Evolutionary conservation across 2,329 filamentous ascomycete species (phyloP), one percentile per base, ranked within the genome.

Genomic region (Mycocentrospora acerina): DNA sequence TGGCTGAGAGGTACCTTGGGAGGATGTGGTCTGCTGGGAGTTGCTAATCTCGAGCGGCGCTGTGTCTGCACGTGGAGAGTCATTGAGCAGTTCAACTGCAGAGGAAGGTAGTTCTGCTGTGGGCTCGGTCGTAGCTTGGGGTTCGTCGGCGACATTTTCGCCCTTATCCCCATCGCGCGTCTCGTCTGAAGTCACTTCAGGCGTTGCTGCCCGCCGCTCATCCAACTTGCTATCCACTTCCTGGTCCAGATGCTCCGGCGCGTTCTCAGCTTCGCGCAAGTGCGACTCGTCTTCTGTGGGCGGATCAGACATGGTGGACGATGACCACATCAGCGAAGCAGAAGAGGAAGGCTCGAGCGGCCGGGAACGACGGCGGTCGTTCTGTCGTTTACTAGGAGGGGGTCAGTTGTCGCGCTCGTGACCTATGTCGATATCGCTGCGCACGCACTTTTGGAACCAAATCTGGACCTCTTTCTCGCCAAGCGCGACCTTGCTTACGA

Each of bases 381-480:
- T 95, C 68, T 97, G 91, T 19, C 47, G 37, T 37, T 46, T 43
- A 31, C 96, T 96, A 62, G 96, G 91, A 71, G 19, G 25, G 42
- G 29, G 40, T 70, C 60, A 68, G 57, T 45, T 42, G 46, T 39
- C 49, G 48, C 62, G 49, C 48, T 46, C 42, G 54, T 57, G 57
- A 62, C 57, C 51, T 54, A 48, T 44, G 46, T 35, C 25, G 42
- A 41, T 45, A 30, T 48, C 34, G 35, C 29, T 36, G 42, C 40
- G 68, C 84, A 22, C 19, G 19, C 9, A 22, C 19, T 22, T 22
- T 22, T 22, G 19, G 19, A 22, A 22, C 19, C 19, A 68, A 73
- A 95, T 91, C 82, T 96, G 91, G 25, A 96, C 89, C 74, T 96
- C 90, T 69, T 95, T 96, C 72, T 96, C 90, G 53, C 88, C 91